Evolutionary conservation across 768 basidiomycete genomes (phyloP).

Genomic region (Tylopilus subfusipes): DNA sequence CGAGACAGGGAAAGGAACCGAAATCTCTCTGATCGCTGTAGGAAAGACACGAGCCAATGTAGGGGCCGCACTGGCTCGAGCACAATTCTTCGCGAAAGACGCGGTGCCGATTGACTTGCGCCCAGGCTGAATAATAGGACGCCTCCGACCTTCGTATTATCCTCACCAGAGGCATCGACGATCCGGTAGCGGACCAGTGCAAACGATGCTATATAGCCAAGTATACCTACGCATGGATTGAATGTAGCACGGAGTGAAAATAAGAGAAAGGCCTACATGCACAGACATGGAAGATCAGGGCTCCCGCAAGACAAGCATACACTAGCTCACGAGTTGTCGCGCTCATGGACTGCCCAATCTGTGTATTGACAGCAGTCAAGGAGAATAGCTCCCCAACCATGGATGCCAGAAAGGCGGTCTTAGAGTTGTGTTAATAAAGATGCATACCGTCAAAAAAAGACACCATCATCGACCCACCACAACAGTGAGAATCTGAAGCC

Average conservation of each 20-base stretch:
- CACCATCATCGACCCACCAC: slow-evolving; percentile 19
- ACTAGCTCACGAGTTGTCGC: slow-evolving; percentile 20
- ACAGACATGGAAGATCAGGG: slow-evolving; percentile 31
- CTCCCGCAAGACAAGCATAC: slow-evolving; percentile 29
- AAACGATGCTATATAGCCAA: slow-evolving; percentile 29
- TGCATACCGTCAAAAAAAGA: background rate
- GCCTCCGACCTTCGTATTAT: slow-evolving; percentile 14
- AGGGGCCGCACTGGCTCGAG: slow-evolving; percentile 14
- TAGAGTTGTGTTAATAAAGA: background rate
- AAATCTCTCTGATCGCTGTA: background rate
- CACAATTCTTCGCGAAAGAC: slow-evolving; percentile 12
- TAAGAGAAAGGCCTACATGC: slow-evolving; percentile 18
- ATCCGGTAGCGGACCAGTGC: slow-evolving; percentile 28
- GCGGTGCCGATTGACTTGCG: slow-evolving; percentile 8
- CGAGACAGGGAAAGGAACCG: background rate
- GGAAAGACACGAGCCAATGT: background rate
- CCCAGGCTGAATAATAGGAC: background rate
- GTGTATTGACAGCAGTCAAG: slow-evolving; percentile 22
- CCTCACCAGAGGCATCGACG: slow-evolving; percentile 13
- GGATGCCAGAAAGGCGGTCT: slow-evolving; percentile 31
- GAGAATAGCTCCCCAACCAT: slow-evolving; percentile 29
- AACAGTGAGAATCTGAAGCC: slow-evolving; percentile 27
- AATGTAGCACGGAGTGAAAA: background rate
- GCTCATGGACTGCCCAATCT: slow-evolving; percentile 9
- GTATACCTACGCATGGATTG: slow-evolving; percentile 18